Base-by-base conservation (phyloP, 2,329 filamentous ascomycete genomes). In the Colletotrichum lindemuthianum region DNA sequence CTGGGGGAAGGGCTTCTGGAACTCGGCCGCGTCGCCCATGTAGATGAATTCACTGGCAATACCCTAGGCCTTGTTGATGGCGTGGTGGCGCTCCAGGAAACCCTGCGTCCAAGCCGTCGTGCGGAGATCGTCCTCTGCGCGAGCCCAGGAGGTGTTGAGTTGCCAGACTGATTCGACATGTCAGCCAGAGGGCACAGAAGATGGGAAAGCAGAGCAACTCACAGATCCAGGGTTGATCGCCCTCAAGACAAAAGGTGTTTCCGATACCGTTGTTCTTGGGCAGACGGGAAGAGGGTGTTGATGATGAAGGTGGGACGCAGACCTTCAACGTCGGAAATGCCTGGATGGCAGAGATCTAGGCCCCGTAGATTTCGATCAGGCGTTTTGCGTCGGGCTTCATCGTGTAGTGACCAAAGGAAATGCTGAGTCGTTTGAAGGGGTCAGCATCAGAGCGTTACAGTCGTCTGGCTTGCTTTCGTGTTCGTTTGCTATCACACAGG, bases 21-120 rank as follows among this genome's bases (percentile, higher is more conserved):
- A 73, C 60, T 78, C 77, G 3, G 74, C 75, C 69, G 77, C 73
- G 59, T 78, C 77, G 1, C 75, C 75, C 70, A 77, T 75, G 41
- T 78, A 78, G 2, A 78, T 15, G 40, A 78, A 77, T 9, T 78
- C 77, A 1, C 67, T 70, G 1, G 73, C 69, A 2, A 77, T 34
- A 0, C 72, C 73, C n/a, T 72, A 69, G 2, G 67, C 66, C 32
- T 72, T 65, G 60, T 78, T 78, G 10, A 72, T 56, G 3, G 55
- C 48, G 56, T 81, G 76, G 8, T 74, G 67, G 13, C 70, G 66
- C 12, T 74, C 74, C 1, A 71, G 58, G 6, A 77, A 58, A 16
- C 68, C 63, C 9, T 69, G 72, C 1, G 72, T 65, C 74, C 76
- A 80, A 13, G 69, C 67, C 2, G 73, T 70, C 16, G 81, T 69